Base-by-base conservation (phyloP, 2,329 filamentous ascomycete species). In the Fusarium globosum region DNA sequence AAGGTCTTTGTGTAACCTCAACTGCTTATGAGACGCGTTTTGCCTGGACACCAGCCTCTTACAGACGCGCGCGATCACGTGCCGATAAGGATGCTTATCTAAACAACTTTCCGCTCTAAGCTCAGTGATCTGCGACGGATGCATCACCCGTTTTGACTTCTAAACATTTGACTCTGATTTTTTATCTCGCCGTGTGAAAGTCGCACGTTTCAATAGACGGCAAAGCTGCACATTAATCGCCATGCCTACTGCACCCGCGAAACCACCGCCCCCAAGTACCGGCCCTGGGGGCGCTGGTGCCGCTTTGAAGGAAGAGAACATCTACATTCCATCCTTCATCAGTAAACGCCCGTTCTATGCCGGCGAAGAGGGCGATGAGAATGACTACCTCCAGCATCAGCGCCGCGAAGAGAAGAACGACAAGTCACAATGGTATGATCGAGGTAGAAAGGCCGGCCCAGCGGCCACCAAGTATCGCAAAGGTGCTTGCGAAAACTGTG, bases 281-380 rank as follows among this genome's bases (percentile, higher is more conserved):
- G 80, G 82, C 52, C 33, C 49, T 21, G 33, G 49, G 26, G 35
- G 51, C 20, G 83, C 84, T 9, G 80, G 82, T 61, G 83, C 84
- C 12, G 83, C 84, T 10, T 89, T 88, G 62, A 97, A 97, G 82
- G 95, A 97, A 83, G 94, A 96, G 83, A 99, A 99, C 88, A 92
- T 98, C 82, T 99, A 99, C 87, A 99, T 99, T 79, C 96, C 96
- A 11, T 91, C 94, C 61, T 99, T 98, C 88, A 99, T 99, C 85
- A 95, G 95, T 78, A 98, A 97, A 83, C 95, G 97, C 77, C 96
- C 96, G 9, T 99, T 99, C 85, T 99, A 98, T 83, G 91, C 97
- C 61, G 91, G 89, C 78, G 91, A 93, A 77, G 94, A 95, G 80
- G 92, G 92, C 74, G 90, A 92, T 68, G 88, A 93, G 69, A 90